Evolutionary conservation across 345 rosid genomes (phyloP).

Genomic region (Populus simonii): DNA sequence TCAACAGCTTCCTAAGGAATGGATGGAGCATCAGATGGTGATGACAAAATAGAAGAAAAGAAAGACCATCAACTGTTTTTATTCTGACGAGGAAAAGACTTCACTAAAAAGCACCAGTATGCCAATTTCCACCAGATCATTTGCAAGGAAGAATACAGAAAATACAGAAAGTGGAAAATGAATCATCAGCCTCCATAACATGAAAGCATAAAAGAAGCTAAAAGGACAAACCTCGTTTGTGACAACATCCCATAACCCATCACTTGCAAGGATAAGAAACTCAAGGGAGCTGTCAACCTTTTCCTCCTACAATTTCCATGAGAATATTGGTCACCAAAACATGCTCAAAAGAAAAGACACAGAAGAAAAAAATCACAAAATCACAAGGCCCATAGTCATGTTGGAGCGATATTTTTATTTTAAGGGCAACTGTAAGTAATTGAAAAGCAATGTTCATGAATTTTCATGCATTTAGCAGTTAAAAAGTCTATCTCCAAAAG

Average conservation of each 20-base stretch:
- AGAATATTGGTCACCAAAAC: slow-evolving; percentile 6
- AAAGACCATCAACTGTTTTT: background rate
- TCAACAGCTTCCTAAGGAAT: slow-evolving; percentile 77
- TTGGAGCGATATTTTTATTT: background rate
- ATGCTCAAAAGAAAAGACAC: background rate
- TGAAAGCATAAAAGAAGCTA: background rate
- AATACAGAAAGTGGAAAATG: background rate
- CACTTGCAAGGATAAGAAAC: slow-evolving; percentile 98
- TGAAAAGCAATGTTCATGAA: background rate
- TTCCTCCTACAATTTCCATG: slow-evolving; percentile 68
- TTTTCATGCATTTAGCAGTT: background rate
- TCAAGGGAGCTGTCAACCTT: slow-evolving; percentile 87
- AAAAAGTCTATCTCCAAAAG: no score
- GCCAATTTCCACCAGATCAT: background rate
- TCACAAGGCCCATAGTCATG: background rate
- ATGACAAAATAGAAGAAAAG: background rate
- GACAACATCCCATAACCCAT: slow-evolving; percentile 99
- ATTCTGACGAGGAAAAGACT: background rate
- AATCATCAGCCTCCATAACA: background rate
- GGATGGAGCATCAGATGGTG: slow-evolving; percentile 11
- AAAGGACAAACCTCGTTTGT: slow-evolving; percentile 67
- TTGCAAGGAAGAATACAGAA: background rate
- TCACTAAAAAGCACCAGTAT: background rate
- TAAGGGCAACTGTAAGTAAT: background rate
- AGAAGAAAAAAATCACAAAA: background rate